Evolutionary conservation across 495 filamentous ascomycete species (phyloP).

Genomic region (Xylaria flabelliformis): DNA sequence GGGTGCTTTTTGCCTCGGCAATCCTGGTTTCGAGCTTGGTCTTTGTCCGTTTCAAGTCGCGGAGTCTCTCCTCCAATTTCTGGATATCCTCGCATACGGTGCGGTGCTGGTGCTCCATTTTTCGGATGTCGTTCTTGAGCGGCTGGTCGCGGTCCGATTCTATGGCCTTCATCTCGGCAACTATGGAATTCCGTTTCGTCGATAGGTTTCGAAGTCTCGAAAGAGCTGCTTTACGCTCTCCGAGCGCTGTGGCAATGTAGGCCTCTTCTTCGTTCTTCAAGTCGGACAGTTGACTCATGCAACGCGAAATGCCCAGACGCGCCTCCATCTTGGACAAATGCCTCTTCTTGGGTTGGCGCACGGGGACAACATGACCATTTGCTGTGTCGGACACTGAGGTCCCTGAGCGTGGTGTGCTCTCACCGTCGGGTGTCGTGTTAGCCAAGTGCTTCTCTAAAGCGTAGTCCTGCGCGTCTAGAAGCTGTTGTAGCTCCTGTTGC

Average conservation of each 20-base stretch:
- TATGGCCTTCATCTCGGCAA: constrained; percentile 48
- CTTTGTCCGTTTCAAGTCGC: constrained; percentile 68
- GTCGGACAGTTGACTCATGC: constrained; percentile 73
- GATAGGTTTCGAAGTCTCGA: constrained; percentile 66
- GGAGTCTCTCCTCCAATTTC: constrained; percentile 66
- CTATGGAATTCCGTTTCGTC: constrained; percentile 54
- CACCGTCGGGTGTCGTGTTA: constrained; percentile 30
- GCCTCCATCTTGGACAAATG: constrained; percentile 67
- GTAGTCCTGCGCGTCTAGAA: constrained; percentile 85
- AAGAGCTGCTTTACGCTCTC: constrained; percentile 64
- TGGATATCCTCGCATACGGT: constrained; percentile 65
- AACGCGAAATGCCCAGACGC: constrained; percentile 70
- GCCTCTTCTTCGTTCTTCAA: constrained; percentile 75
- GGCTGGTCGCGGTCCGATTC: constrained; percentile 49
- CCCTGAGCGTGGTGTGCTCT: constrained; percentile 34
- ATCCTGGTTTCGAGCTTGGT: constrained; percentile 66
- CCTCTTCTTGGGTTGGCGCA: constrained; percentile 67
- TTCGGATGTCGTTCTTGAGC: constrained; percentile 37
- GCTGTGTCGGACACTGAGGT: constrained; percentile 27
- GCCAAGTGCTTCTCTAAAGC: constrained; percentile 62
- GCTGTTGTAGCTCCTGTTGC: constrained; percentile 74
- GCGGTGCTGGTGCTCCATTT: constrained; percentile 59
- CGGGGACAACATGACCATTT: constrained; percentile 57
- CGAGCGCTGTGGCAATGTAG: constrained; percentile 62
- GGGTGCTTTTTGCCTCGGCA: constrained; percentile 65